These are phyloP conservation scores for Blastobotrys ciferrii DNA, from an alignment of 1,139 yeast genomes.

Conservation along the genomic window DNA sequence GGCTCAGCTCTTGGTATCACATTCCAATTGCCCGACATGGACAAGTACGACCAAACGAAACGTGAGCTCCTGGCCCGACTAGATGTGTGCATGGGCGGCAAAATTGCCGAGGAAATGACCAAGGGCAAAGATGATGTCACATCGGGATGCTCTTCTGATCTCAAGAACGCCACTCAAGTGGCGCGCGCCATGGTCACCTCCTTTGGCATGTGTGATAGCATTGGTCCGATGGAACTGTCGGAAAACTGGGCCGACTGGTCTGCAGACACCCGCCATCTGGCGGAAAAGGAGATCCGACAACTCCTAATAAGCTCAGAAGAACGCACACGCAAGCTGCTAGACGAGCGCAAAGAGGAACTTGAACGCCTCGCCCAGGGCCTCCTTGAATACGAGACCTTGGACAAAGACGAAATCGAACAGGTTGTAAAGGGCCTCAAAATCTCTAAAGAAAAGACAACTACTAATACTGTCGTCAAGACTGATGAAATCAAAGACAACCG, in stretches of 20 bases:
- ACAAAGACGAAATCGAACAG: conserved; percentile 84
- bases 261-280: conserved; percentile 77
- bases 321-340: conserved; percentile 69
- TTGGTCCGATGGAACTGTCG: conserved; percentile 86
- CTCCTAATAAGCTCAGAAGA: conserved; percentile 71
- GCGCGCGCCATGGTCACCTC: conserved; percentile 97
- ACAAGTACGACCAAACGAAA: conserved; percentile 88
- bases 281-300: conserved; percentile 86
- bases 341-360: conserved; percentile 64
- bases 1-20: conserved; percentile 97
- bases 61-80: conserved; percentile 86
- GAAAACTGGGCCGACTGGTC: conserved; percentile 95
- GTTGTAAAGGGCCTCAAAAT: conserved; percentile 76
- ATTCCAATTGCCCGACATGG: conserved; percentile 97
- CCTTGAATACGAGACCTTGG: conserved; percentile 91
- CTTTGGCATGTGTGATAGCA: conserved; percentile 91
- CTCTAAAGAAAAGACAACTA: conserved; percentile 60
- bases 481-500: conserved; percentile 39
- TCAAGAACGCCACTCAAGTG: conserved; percentile 82
- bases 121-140: conserved; percentile 93
- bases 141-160: conserved; percentile 89
- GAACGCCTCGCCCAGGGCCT: conserved; percentile 89
- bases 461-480: conserved; percentile 73
- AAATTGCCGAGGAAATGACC: conserved; percentile 90
- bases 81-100: conserved; percentile 99